These are phyloP conservation scores for Phytophthora gonapodyides DNA, from an alignment of 352 stramenopile genomes.

Conservation along the genomic window DNA sequence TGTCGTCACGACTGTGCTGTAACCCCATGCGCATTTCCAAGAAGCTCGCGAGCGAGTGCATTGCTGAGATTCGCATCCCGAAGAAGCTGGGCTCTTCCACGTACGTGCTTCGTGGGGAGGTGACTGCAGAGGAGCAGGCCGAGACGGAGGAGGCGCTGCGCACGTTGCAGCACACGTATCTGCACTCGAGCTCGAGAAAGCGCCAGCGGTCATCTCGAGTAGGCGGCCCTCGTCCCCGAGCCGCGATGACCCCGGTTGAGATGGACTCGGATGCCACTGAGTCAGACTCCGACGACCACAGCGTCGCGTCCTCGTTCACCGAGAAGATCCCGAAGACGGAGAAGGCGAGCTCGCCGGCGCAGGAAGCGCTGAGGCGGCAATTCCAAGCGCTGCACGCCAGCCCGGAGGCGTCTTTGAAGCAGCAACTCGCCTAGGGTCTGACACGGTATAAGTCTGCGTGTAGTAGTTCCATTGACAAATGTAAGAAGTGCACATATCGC, in stretches of 20 bases:
- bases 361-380: background rate
- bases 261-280: slow-evolving; percentile 30
- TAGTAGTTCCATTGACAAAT: slow-evolving; percentile 1
- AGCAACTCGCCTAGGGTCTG: background rate
- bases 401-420: slow-evolving; percentile 1
- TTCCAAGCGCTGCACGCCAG: background rate
- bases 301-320: background rate
- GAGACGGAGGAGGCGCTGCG: background rate
- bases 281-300: slow-evolving; percentile 18
- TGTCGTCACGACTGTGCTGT: slow-evolving; percentile 64
- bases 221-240: slow-evolving; percentile 1
- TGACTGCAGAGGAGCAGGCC: slow-evolving; percentile 37
- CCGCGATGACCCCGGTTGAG: slow-evolving; percentile 1
- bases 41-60: slow-evolving; percentile 72
- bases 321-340: background rate
- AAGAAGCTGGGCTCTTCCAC: slow-evolving; percentile 76
- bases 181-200: slow-evolving; percentile 30
- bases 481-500: background rate
- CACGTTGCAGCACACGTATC: slow-evolving; percentile 44
- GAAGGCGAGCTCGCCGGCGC: background rate
- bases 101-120: slow-evolving; percentile 49
- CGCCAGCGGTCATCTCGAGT: slow-evolving; percentile 23
- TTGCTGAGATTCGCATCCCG: slow-evolving; percentile 69
- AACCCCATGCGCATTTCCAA: slow-evolving; percentile 83
- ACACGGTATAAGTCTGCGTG: background rate